These are phyloP conservation scores for Hyphodiscus hymeniophilus DNA, from an alignment of 495 filamentous ascomycete genomes.

Conservation along the genomic window DNA sequence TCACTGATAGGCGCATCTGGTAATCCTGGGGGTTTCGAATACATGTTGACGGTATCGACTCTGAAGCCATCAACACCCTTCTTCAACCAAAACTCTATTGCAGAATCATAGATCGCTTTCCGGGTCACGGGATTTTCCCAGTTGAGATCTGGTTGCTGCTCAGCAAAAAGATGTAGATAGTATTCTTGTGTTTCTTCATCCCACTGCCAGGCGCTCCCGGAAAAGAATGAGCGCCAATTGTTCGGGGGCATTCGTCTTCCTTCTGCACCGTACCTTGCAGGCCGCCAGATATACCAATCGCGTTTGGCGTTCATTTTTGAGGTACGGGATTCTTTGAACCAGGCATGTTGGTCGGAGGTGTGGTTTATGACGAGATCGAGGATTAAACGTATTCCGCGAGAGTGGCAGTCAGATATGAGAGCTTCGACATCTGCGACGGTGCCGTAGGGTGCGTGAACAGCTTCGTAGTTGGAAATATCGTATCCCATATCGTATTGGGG, in stretches of 20 bases:
- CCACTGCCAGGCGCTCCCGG: conserved; percentile 55
- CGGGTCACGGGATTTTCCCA: conserved; percentile 58
- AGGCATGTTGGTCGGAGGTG: conserved; percentile 63
- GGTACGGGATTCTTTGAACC: conserved; percentile 62
- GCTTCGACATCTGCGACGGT: conserved; percentile 57
- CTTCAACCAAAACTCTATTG: conserved; percentile 65
- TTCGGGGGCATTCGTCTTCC: conserved; percentile 59
- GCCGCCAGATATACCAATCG: conserved; percentile 71
- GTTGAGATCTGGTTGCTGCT: conserved; percentile 65
- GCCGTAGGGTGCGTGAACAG: conserved; percentile 51
- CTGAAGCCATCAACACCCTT: conserved; percentile 62
- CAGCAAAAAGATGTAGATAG: conserved; percentile 60
- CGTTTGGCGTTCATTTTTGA: conserved; percentile 56
- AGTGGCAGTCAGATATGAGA: conserved; percentile 44
- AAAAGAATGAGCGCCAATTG: conserved; percentile 55
- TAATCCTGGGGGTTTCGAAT: conserved; percentile 53
- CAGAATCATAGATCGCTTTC: conserved; percentile 54
- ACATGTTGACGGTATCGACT: conserved; percentile 33
- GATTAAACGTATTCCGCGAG: conserved; percentile 57
- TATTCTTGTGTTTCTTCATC: conserved; percentile 59
- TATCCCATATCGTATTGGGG: conserved; percentile 57
- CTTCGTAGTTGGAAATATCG: conserved; percentile 61
- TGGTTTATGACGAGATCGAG: conserved; percentile 74
- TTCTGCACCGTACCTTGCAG: conserved; percentile 45
- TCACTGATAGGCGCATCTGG: conserved; percentile 53